Evolutionary conservation across 371 early-diverging fungal species (phyloP).

Genomic region (Lichtheimia corymbifera): DNA sequence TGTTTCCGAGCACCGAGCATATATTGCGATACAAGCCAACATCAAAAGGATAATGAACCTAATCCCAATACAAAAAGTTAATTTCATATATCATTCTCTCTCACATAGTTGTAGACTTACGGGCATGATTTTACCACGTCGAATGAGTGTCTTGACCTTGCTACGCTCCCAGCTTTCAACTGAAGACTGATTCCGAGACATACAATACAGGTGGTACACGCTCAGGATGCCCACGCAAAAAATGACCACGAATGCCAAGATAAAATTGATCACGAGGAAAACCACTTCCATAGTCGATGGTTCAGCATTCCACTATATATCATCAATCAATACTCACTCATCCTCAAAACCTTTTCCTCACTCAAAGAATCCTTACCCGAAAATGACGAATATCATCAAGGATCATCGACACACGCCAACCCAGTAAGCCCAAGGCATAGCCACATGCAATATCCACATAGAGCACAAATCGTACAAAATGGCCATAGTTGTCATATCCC

Average conservation of each 20-base stretch:
- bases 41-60: conserved; percentile 90
- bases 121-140: conserved; percentile 61
- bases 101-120: conserved; percentile 27
- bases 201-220: conserved; percentile 83
- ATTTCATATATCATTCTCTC: background rate
- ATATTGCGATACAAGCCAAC: conserved; percentile 84
- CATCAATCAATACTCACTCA: background rate
- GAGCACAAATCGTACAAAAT: conserved; percentile 87
- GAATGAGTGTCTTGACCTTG: conserved; percentile 78
- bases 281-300: conserved; percentile 65
- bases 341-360: background rate
- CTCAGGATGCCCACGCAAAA: conserved; percentile 83
- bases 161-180: conserved; percentile 87
- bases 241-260: conserved; percentile 72
- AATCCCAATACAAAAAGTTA: background rate
- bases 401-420: conserved; percentile 38
- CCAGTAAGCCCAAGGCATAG: conserved; percentile 35
- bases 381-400: conserved; percentile 44
- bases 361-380: conserved; percentile 21
- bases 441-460: conserved; percentile 68
- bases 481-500: conserved; percentile 84
- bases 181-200: conserved; percentile 88
- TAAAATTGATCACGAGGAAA: conserved; percentile 75
- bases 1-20: conserved; percentile 76
- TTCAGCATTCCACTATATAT: conserved; percentile 48